These are phyloP conservation scores for Orbilia javanica DNA, from an alignment of 2,329 filamentous ascomycete genomes.

Conservation along the genomic window DNA sequence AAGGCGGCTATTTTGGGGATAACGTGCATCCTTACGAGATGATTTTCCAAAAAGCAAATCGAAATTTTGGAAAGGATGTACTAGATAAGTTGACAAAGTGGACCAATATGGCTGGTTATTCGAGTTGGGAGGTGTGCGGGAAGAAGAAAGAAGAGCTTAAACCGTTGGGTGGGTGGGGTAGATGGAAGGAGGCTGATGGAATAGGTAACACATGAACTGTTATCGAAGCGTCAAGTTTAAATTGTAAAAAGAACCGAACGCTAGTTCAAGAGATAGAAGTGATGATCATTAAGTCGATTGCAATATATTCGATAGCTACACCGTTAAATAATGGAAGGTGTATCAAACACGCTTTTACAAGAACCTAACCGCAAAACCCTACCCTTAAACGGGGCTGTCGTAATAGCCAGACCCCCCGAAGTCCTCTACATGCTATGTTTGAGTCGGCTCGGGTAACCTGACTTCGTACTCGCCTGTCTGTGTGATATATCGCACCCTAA, in stretches of 20 bases:
- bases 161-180: slow-evolving; percentile 32
- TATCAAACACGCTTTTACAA: slow-evolving; percentile 54
- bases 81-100: slow-evolving; percentile 35
- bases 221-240: not conserved
- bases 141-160: slow-evolving; percentile 4
- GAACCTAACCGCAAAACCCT: slow-evolving; percentile 16
- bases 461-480: slow-evolving; percentile 72
- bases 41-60: slow-evolving; percentile 49
- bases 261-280: not conserved
- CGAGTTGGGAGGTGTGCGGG: slow-evolving; percentile 46
- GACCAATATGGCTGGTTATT: slow-evolving; percentile 38
- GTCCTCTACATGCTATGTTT: slow-evolving; percentile 70
- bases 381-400: not conserved
- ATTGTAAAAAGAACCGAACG: not conserved
- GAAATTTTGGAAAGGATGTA: slow-evolving; percentile 6
- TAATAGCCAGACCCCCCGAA: not conserved
- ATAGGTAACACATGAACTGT: not conserved
- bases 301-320: slow-evolving; percentile 18
- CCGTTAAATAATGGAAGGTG: slow-evolving; percentile 19
- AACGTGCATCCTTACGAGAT: slow-evolving; percentile 48
- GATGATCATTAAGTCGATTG: slow-evolving; percentile 10
- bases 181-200: slow-evolving; percentile 25
- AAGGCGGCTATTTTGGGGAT: slow-evolving; percentile 26
- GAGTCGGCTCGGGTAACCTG: slow-evolving; percentile 73
- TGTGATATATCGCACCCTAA: slow-evolving; percentile 97